These are phyloP conservation scores for Apiospora marii DNA, from an alignment of 2,329 filamentous ascomycete genomes.

Conservation along the genomic window DNA sequence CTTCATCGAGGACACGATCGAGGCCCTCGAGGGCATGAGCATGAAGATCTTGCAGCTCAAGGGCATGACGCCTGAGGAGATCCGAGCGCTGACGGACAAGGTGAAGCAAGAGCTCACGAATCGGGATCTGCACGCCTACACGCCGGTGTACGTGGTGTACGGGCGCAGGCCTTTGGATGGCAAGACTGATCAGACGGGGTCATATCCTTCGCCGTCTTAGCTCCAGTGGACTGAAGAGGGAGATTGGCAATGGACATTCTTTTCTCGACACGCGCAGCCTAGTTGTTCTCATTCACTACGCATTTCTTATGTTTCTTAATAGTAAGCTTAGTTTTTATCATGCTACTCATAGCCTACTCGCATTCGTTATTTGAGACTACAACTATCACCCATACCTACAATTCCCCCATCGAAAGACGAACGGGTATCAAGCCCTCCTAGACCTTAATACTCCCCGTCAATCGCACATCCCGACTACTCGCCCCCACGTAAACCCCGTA, in stretches of 20 bases:
- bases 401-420: not conserved
- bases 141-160: not conserved
- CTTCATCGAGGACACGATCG: not conserved
- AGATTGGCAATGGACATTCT: too few species aligned
- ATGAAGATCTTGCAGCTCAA: not conserved
- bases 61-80: not conserved
- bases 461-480: conserved; percentile 54
- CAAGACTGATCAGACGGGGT: not conserved
- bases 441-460: conserved; percentile 45
- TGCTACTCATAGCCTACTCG: not conserved
- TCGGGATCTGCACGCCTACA: not conserved
- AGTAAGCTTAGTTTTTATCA: too few species aligned
- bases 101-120: not conserved
- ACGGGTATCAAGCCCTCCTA: conserved; percentile 24
- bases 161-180: not conserved
- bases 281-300: too few species aligned
- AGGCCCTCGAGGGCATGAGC: not conserved
- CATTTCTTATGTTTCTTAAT: too few species aligned
- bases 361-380: too few species aligned
- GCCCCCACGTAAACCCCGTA: conserved; percentile 54
- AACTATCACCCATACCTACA: not conserved
- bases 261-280: too few species aligned
- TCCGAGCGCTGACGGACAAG: not conserved
- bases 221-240: too few species aligned
- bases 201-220: not conserved